phyloP scores from a whole-genome alignment of 768 basidiomycete species.

The Russula sp. region DNA sequence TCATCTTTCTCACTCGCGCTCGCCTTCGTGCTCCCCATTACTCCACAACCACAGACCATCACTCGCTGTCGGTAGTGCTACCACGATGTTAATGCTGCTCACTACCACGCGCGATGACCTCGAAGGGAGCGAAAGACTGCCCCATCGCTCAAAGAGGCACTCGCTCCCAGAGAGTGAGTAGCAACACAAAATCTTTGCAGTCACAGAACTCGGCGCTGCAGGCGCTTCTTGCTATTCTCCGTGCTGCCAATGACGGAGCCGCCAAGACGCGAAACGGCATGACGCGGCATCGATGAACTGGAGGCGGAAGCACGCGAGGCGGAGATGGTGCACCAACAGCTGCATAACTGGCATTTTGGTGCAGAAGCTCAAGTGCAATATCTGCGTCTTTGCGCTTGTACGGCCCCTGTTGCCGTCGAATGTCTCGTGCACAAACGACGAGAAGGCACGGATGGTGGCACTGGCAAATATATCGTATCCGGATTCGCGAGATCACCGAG shows the following conservation, averaged over 20 bases:
- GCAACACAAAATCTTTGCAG: conserved; percentile 64
- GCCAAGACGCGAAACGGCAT: conserved; percentile 50
- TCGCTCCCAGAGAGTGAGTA: conserved; percentile 66
- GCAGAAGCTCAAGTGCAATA: conserved; percentile 91
- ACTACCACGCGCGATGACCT: conserved; percentile 57
- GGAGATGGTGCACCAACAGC: conserved; percentile 72
- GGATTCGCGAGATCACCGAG: conserved; percentile 69
- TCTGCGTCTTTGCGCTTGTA: conserved; percentile 92
- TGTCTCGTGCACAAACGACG: conserved; percentile 38
- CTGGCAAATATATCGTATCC: conserved; percentile 59
- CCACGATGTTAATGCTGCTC: conserved; percentile 65
- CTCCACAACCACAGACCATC: conserved; percentile 28
- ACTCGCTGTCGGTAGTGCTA: conserved; percentile 23
- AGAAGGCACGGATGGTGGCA: conserved; percentile 44
- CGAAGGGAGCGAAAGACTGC: conserved; percentile 61
- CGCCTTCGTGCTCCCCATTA: conserved; percentile 27
- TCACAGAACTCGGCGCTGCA: conserved; percentile 58
- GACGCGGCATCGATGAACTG: conserved; percentile 55
- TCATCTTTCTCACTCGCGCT: conserved; percentile 43
- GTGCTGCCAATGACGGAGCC: conserved; percentile 48
- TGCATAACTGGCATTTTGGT: conserved; percentile 96
- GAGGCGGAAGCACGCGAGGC: conserved; percentile 70
- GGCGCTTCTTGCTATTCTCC: conserved; percentile 50
- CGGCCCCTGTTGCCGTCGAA: conserved; percentile 68
- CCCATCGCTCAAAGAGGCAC: conserved; percentile 59